Base-by-base conservation (phyloP, 305 asterid species). In the Nicotiana rustica region DNA sequence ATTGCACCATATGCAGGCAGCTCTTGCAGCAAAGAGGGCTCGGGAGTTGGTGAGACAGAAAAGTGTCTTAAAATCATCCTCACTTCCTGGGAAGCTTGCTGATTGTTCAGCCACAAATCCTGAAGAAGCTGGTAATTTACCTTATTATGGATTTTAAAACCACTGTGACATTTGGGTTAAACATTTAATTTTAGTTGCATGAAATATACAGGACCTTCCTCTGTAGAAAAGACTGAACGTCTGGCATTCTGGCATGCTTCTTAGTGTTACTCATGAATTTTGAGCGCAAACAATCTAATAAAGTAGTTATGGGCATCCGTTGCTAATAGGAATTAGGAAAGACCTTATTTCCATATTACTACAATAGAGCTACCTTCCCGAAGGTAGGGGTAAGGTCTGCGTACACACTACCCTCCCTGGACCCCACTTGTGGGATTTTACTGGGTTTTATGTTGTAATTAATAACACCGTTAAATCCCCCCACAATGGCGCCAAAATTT, bases 31-130 rank as follows among this genome's bases (percentile, higher is more conserved):
- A 73, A 94, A 94, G 90, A 89, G 97, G 88, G 98, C 99, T 15
- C 91, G 98, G 87, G 99, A 96, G 82, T 86, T 96, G 88, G 98
- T 93, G 84, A 93, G 99, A 70, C 97, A 93, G 86, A 96, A 94
- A 85, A 88, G 98, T 85, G 97, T 92, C 57, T 82, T 94, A 87
- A 94, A 83, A 87, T 94, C 98, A 60, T 94, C 99, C 14, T 91
- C 99, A 79, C 97, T 96, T 84, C 99, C 99, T 7, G 98, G 99
- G 83, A 96, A 96, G 92, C 99, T 96, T 75, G 98, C 99, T 89
- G 99, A 96, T 87, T 96, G 99, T 86, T 94, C 98, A 35, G 89
- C 97, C 79, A 91, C 98, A 14, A 85, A 94, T 86, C 99, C 98
- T 85, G 97, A 87, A 86, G 98, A 91, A 84, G 83, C 96, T 69